Evolutionary conservation across 148 eudicot species (phyloP).

Genomic region (Vaccinium macrocarpon): DNA sequence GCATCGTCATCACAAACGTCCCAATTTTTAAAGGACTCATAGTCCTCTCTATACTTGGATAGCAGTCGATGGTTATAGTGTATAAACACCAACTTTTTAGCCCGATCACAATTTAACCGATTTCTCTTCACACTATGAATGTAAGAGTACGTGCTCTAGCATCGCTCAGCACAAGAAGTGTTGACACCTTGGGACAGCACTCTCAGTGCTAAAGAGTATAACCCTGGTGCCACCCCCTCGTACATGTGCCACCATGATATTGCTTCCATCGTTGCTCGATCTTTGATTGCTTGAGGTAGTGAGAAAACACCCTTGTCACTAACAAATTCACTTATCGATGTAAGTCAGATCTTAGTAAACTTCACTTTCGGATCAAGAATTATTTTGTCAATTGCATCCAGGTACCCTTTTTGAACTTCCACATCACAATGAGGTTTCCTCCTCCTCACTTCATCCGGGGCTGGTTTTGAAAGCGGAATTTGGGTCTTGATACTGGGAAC

Average conservation of each 20-base stretch:
- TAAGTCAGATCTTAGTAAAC: background rate
- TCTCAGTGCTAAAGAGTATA: slow-evolving; percentile 7
- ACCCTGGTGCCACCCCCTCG: background rate
- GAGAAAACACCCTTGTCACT: slow-evolving; percentile 11
- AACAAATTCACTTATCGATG: slow-evolving; percentile 1
- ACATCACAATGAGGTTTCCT: background rate
- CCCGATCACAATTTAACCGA: background rate
- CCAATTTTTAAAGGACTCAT: slow-evolving; percentile 17
- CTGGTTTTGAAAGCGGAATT: background rate
- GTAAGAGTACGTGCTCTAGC: slow-evolving; percentile 15
- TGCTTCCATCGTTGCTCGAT: slow-evolving; percentile 7
- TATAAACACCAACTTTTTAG: slow-evolving; percentile 17
- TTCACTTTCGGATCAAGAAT: slow-evolving; percentile 2
- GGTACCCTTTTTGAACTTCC: background rate
- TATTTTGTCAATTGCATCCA: slow-evolving; percentile 16
- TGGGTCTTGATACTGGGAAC: background rate
- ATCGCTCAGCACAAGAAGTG: slow-evolving; percentile 10
- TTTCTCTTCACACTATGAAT: slow-evolving; percentile 21
- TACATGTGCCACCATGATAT: background rate
- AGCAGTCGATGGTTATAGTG: slow-evolving; percentile 10
- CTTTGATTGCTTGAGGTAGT: background rate
- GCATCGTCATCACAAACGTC: background rate
- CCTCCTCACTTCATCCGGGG: background rate
- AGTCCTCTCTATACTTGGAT: background rate
- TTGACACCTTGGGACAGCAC: slow-evolving; percentile 17